A percentile compares a stretch with the other conserved stretches of the same genome.
Conservation (phyloP, 495 filamentous ascomycete species). For the Penicillium herquei region DNA sequence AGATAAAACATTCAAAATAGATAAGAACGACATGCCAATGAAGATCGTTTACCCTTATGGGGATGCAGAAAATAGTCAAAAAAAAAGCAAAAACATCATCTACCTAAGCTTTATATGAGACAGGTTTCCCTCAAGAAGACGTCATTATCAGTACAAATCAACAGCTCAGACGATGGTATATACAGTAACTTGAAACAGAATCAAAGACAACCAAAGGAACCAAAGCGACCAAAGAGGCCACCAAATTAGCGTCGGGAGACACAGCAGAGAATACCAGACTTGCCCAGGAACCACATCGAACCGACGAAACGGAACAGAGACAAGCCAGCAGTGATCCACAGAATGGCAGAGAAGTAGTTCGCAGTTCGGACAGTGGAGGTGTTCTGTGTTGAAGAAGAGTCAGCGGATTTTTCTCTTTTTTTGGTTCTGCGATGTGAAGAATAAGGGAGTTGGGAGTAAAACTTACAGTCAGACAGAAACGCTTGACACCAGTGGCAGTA, state of each 20-base stretch:
- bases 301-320: constrained; percentile 84
- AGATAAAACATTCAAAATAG: too few relatives aligned
- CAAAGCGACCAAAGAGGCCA: neutral
- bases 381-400: constrained; percentile 19
- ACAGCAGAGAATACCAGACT: constrained; percentile 88
- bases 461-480: constrained; percentile 80
- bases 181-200: constrained; percentile 14
- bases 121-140: constrained; percentile 1
- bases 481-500: constrained; percentile 73
- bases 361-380: constrained; percentile 67
- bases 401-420: neutral
- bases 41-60: constrained; percentile 6
- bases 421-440: neutral
- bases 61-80: constrained; percentile 11
- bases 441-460: neutral
- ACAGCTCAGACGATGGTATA: constrained; percentile 13
- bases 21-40: neutral
- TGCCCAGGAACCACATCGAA: constrained; percentile 85
- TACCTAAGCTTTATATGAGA: constrained; percentile 16
- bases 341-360: constrained; percentile 85
- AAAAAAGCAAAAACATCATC: constrained; percentile 8
- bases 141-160: constrained; percentile 10
- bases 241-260: constrained; percentile 61
- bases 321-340: constrained; percentile 82
- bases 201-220: neutral